phyloP scores from a whole-genome alignment of 2,329 filamentous ascomycete genomes.

The Ascochyta fabae region DNA sequence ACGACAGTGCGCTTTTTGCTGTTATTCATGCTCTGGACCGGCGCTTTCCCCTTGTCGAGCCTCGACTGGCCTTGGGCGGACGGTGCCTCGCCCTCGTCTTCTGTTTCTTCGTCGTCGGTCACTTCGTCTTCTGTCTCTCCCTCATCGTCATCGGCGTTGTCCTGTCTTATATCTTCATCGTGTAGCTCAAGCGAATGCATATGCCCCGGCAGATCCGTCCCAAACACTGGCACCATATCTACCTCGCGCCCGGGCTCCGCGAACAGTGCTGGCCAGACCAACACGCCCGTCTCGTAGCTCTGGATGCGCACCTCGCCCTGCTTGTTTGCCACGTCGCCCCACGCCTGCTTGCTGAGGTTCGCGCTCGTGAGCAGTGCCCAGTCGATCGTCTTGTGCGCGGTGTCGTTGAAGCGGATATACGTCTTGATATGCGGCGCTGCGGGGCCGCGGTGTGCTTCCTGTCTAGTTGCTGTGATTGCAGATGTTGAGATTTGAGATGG shows the following conservation, averaged over 20 bases:
- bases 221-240: conserved; percentile 73
- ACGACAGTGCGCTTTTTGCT: conserved; percentile 53
- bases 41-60: neutral
- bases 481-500: neutral
- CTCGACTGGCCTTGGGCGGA: neutral
- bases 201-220: conserved; percentile 60
- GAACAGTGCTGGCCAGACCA: conserved; percentile 76
- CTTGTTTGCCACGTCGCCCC: conserved; percentile 70
- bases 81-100: neutral
- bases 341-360: conserved; percentile 89
- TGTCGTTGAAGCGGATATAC: conserved; percentile 70
- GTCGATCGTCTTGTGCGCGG: conserved; percentile 63
- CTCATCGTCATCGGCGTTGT: conserved; percentile 15
- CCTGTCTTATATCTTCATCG: neutral
- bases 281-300: conserved; percentile 83
- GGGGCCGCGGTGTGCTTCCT: conserved; percentile 49
- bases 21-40: neutral
- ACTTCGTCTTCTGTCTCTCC: conserved; percentile 10
- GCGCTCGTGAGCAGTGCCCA: conserved; percentile 91
- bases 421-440: conserved; percentile 92
- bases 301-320: conserved; percentile 71
- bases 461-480: neutral
- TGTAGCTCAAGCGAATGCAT: neutral
- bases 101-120: neutral
- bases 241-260: conserved; percentile 31